Conservation (phyloP, 768 basidiomycete genomes). For the Pleurotus pulmonarius region DNA sequence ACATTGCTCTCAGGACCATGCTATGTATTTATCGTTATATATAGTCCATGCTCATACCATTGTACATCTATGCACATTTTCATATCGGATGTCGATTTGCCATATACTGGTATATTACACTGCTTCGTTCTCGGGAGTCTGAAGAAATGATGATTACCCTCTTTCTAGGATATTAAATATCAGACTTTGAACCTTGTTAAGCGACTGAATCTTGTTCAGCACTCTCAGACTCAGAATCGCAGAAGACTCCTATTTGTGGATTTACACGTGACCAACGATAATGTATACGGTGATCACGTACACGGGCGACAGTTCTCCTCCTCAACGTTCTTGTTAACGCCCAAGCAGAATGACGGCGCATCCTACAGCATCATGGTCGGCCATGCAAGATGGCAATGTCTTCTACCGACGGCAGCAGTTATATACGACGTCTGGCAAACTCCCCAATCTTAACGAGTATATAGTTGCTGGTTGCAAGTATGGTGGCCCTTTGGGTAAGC, state of each 20-base stretch:
- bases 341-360: conserved; percentile 51
- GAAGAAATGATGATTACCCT: too few species aligned
- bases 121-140: too few species aligned
- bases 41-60: conserved; percentile 5
- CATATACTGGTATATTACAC: too few species aligned
- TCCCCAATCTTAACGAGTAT: conserved; percentile 77
- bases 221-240: too few species aligned
- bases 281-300: background rate
- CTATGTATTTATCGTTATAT: conserved; percentile 6
- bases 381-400: conserved; percentile 81
- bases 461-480: conserved; percentile 77
- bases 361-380: conserved; percentile 83
- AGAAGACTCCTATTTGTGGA: background rate
- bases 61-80: conserved; percentile 3
- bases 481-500: conserved; percentile 85
- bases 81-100: background rate
- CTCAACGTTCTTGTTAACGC: background rate
- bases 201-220: background rate
- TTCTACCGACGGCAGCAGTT: conserved; percentile 87
- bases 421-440: conserved; percentile 77
- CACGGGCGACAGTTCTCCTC: background rate
- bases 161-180: too few species aligned
- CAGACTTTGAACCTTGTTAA: too few species aligned
- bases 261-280: background rate
- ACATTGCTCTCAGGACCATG: conserved; percentile 5